phyloP scores from a whole-genome alignment of 1,284 basidiomycete species.

The Meripilus lineatus region DNA sequence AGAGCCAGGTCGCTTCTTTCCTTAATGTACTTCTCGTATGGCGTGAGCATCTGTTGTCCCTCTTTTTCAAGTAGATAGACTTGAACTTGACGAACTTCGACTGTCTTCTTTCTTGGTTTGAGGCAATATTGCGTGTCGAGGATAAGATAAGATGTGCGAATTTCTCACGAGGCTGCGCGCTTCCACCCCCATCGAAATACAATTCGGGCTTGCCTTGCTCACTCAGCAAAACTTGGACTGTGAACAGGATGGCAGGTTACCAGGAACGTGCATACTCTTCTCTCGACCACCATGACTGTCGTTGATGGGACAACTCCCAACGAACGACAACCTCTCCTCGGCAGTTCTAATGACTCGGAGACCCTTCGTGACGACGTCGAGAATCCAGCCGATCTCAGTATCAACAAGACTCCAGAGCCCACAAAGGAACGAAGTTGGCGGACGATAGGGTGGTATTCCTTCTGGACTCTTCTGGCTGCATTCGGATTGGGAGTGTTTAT shows the following conservation, averaged over 20 bases:
- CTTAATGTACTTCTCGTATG: too few relatives aligned
- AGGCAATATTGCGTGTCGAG: too few relatives aligned
- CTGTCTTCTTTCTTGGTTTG: too few relatives aligned
- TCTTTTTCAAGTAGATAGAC: too few relatives aligned
- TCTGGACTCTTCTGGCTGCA: constrained; percentile 31
- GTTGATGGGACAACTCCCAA: constrained; percentile 1
- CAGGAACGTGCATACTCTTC: too few relatives aligned
- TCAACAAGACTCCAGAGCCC: constrained; percentile 4
- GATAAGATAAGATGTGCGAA: too few relatives aligned
- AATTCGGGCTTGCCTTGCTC: too few relatives aligned
- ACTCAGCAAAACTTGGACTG: constrained; percentile 5
- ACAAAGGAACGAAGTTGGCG: constrained; percentile 26
- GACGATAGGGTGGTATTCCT: constrained; percentile 27
- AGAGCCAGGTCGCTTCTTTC: too few relatives aligned
- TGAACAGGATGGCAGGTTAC: too few relatives aligned
- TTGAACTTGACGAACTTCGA: too few relatives aligned
- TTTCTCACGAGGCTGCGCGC: neutral
- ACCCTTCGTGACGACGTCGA: constrained; percentile 8
- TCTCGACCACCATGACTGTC: constrained; percentile 2
- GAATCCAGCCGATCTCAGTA: constrained; percentile 7
- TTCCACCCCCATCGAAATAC: neutral
- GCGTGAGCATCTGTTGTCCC: too few relatives aligned
- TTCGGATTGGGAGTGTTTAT: constrained; percentile 48
- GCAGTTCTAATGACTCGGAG: constrained; percentile 5
- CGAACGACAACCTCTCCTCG: constrained; percentile 17